Conservation (phyloP, 441 rosid genomes). For the Populus hybrid region DNA sequence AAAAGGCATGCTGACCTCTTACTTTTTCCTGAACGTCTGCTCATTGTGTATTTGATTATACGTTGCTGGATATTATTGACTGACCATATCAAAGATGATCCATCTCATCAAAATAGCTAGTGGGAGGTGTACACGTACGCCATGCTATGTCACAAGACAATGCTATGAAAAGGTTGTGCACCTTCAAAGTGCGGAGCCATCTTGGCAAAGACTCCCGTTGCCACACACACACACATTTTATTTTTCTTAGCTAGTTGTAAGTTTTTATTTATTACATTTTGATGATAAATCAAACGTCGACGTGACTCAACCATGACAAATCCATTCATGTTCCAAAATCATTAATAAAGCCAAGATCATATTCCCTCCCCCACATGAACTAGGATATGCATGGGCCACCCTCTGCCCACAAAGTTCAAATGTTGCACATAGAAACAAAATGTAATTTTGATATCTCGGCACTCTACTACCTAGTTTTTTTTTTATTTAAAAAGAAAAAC, state of each 20-base stretch:
- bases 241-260: not conserved
- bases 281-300: conserved; percentile 43
- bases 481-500: not conserved
- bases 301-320: conserved; percentile 61
- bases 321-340: conserved; percentile 11
- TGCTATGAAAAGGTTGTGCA: not conserved
- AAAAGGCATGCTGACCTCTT: not conserved
- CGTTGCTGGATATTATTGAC: too few species aligned
- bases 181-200: not conserved
- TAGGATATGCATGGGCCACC: conserved; percentile 27
- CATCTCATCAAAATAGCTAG: not conserved
- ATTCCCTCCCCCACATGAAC: conserved; percentile 5
- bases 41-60: too few species aligned
- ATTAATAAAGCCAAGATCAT: conserved; percentile 17
- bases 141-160: not conserved
- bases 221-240: not conserved
- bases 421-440: not conserved
- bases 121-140: not conserved
- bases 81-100: conserved; percentile 7
- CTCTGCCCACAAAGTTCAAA: not conserved
- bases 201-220: conserved; percentile 11
- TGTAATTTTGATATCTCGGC: not conserved
- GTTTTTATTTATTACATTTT: not conserved
- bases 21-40: not conserved
- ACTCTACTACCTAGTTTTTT: not conserved